phyloP scores from a whole-genome alignment of 1,284 basidiomycete genomes.

The Melampsora larici-populina region DNA sequence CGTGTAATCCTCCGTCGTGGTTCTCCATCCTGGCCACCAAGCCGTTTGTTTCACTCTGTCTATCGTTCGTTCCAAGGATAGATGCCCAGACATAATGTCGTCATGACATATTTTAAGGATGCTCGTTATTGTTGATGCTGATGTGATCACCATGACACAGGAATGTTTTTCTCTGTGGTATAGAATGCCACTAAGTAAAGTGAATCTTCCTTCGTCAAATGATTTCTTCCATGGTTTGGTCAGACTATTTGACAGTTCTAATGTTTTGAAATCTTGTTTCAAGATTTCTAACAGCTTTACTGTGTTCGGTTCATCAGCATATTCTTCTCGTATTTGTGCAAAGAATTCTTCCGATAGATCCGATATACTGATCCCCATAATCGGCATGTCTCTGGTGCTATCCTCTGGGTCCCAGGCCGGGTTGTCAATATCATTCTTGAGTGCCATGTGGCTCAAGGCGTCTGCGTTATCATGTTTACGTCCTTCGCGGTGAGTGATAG shows the following conservation, averaged over 20 bases:
- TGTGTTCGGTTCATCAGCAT: background rate
- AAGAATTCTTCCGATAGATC: background rate
- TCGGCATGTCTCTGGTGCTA: no score
- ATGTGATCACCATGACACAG: no score
- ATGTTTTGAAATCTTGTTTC: background rate
- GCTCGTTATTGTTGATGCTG: no score
- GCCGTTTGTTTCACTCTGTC: constrained; percentile 2
- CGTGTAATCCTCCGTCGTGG: background rate
- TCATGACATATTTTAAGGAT: background rate
- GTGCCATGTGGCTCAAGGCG: no score
- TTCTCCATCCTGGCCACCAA: constrained; percentile 7
- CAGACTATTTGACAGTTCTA: background rate
- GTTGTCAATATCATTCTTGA: no score
- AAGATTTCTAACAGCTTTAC: constrained; percentile 3
- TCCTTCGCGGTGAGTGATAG: constrained; percentile 3
- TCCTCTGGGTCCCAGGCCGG: no score
- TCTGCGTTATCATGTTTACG: background rate
- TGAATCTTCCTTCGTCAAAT: background rate
- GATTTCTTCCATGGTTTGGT: background rate
- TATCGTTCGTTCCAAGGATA: background rate
- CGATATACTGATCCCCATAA: no score
- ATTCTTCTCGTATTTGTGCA: background rate
- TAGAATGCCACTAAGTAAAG: background rate
- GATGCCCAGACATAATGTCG: background rate
- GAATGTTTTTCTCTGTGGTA: constrained; percentile 10